Base-by-base conservation (phyloP, 345 rosid genomes). In the Gossypium sturtianum region DNA sequence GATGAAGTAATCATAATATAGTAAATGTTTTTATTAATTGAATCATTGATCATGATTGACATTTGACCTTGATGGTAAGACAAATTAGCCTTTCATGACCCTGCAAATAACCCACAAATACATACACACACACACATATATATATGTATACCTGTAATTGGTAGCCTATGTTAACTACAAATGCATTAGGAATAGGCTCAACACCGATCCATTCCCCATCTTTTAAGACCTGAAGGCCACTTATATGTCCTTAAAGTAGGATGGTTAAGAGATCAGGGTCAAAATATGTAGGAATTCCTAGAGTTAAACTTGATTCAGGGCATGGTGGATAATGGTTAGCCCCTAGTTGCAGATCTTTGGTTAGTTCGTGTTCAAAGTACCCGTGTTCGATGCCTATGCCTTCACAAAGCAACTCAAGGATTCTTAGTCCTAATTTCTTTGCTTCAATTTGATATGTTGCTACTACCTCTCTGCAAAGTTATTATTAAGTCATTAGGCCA, bases 261-360 rank as follows among this genome's bases (percentile, higher is more conserved):
- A 85, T 22, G 47, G 79, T 80, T 7, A 76, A 53, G 41, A 83
- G 72, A 45, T 43, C 47, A 13, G 73, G 67, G 57, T 86, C 81
- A 27, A 75, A 16, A 7, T 82, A 84, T 41, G 25, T 69, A 17
- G 79, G 75, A 20, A 76, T 1, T 61, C 84, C 85, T 9, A 82
- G 56, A 62, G 80, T 72, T 70, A 84, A 70, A 23, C 79, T 79
- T 60, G 85, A 85, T n/a, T 84, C 71, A 9, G 82, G 84, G 61
- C 82, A 82, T 7, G 87, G 77, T 1, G 82, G 84, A 53, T 78
- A 76, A 76, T 74, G 12, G 51, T 83, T 79, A 8, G 77, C 38
- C 9, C 54, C 27, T 60, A 77, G 19, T 15, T 72, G 7, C 34
- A n/a, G 60, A 11, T 13, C 64, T 73, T 53, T 49, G 20, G 56